Evolutionary conservation across 306 rosid species (phyloP), one percentile per base, ranked within the genome.

Genomic region (Dalbergia cochinchinensis): DNA sequence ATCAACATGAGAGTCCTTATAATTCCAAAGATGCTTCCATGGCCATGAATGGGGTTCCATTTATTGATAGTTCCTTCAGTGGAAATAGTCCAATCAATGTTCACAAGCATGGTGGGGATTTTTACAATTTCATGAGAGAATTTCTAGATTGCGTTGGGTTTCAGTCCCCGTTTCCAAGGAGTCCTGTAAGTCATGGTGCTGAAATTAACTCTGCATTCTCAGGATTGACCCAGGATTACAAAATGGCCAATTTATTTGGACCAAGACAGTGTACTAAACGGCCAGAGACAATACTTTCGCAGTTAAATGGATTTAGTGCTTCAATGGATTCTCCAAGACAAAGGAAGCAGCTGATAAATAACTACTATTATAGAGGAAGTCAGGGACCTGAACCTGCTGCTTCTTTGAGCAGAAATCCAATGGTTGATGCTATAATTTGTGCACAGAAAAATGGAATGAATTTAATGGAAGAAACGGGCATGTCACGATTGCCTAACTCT

Each of bases 321-420:
- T 77, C 87, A 41, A 35, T 82, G 78, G 85, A 81, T 71, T 74
- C 82, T 67, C 83, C 76, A 0, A 67, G 79, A 66, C 76, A 61
- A 51, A 62, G 71, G 22, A 71, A 77, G 69, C 84, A 85, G 78
- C 51, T 67, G 73, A 75, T 76, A 16, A 82, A 77, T 76, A 37
- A 60, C 50, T 26, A 35, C 47, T 68, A 73, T 80, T 35, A 35
- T 8, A 75, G 85, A 62, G 87, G 84, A 63, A 82, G 50, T 57
- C 53, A 67, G 13, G 31, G 59, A 12, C 60, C 77, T 0, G 86
- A 44, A 41, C 55, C 42, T 65, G 35, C 62, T 78, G 70, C 83
- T 65, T 78, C 85, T 68, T 58, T 82, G 55, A 77, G 65, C 26
- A 73, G 87, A 70, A 76, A 62, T 61, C 50, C 87, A 48, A 8